These are phyloP conservation scores for Peterozyma toletana DNA, from an alignment of 805 yeast species.

Conservation along the genomic window DNA sequence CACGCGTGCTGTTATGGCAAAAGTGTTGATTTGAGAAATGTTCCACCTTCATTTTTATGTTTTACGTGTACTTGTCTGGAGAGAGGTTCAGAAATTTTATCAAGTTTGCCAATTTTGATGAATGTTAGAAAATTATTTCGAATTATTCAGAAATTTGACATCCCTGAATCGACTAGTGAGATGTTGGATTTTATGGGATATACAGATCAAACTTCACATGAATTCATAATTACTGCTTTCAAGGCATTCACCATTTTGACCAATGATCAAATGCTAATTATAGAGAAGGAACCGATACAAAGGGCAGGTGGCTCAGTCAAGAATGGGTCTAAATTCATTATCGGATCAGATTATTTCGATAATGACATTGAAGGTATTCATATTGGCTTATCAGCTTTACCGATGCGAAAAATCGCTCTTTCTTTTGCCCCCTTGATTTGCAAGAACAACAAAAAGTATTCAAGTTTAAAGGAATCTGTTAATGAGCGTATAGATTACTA, in stretches of 20 bases:
- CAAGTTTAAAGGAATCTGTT: not conserved
- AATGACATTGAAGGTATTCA: not conserved
- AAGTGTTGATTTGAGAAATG: constrained; percentile 4
- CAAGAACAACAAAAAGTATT: not conserved
- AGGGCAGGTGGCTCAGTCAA: not conserved
- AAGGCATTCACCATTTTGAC: constrained; percentile 15
- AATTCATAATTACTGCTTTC: constrained; percentile 1
- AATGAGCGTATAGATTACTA: constrained; percentile 3
- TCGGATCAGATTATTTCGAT: constrained; percentile 1
- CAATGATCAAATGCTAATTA: constrained; percentile 11
- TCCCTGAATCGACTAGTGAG: constrained; percentile 3
- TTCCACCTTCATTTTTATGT: constrained; percentile 11
- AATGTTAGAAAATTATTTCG: constrained; percentile 14
- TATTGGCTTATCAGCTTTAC: not conserved
- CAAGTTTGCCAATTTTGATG: constrained; percentile 12
- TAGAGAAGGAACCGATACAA: constrained; percentile 6
- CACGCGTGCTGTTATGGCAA: constrained; percentile 16
- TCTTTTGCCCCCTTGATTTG: not conserved
- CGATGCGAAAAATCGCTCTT: not conserved
- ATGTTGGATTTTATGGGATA: constrained; percentile 8
- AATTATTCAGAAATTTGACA: constrained; percentile 4
- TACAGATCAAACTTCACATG: not conserved
- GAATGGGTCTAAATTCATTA: not conserved
- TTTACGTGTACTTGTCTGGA: constrained; percentile 8
- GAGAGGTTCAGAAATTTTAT: not conserved